phyloP scores from a whole-genome alignment of 768 basidiomycete species.

The Polyporus arcularius region DNA sequence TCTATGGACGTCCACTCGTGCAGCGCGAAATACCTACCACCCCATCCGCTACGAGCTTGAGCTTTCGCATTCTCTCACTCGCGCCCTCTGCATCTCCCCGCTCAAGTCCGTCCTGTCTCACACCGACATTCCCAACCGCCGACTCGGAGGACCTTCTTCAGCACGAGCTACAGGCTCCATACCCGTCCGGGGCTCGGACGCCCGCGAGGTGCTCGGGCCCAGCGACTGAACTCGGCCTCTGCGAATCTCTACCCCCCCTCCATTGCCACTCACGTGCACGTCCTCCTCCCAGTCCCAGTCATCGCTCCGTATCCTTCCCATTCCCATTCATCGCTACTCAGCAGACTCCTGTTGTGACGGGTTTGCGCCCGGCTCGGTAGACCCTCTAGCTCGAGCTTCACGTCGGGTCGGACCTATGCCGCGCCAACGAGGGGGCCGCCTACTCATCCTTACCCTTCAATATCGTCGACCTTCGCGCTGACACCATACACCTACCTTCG shows the following conservation, averaged over 20 bases:
- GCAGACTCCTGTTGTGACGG: conserved; percentile 6
- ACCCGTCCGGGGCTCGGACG: conserved; percentile 39
- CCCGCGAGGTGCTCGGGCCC: conserved; percentile 38
- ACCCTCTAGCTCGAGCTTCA: conserved; percentile 29
- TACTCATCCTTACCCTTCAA: too few relatives aligned
- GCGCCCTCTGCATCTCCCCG: conserved; percentile 9
- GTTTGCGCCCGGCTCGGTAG: conserved; percentile 26
- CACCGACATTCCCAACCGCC: neutral
- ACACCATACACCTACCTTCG: conserved; percentile 16
- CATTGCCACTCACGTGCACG: neutral
- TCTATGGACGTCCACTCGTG: conserved; percentile 37
- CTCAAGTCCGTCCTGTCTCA: neutral
- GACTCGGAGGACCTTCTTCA: conserved; percentile 24
- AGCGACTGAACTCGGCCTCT: conserved; percentile 30
- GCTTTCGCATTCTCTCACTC: conserved; percentile 10
- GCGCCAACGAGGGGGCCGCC: too few relatives aligned
- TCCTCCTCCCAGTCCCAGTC: conserved; percentile 7
- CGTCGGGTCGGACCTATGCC: conserved; percentile 21
- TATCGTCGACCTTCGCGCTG: too few relatives aligned
- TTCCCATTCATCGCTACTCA: too few relatives aligned
- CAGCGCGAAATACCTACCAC: conserved; percentile 38
- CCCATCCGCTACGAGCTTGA: neutral
- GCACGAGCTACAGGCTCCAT: conserved; percentile 43
- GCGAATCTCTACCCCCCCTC: conserved; percentile 6
- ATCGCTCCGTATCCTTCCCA: neutral